A percentile compares a stretch with the other conserved stretches of the same genome.
phyloP scores from a whole-genome alignment of 2,329 filamentous ascomycete genomes.

The Blastomyces parvus region DNA sequence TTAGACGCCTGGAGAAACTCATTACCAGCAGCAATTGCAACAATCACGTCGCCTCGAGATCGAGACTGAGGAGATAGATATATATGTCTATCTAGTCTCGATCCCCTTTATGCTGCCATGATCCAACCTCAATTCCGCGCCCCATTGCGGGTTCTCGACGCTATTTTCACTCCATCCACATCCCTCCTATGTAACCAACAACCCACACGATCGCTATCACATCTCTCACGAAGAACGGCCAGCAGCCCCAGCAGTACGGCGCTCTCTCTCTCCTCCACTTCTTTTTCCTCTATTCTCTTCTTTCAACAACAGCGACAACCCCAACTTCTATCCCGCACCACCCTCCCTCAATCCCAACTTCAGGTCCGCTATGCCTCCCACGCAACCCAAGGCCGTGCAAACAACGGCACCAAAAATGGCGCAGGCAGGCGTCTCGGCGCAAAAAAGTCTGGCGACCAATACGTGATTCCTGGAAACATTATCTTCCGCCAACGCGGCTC shows the following conservation, averaged over 20 bases:
- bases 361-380: slow-evolving; percentile 54
- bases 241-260: slow-evolving; percentile 14
- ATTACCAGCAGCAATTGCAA: not conserved
- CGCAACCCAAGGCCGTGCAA: slow-evolving; percentile 58
- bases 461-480: slow-evolving; percentile 91
- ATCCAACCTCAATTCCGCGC: slow-evolving; percentile 35
- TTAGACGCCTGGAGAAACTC: not conserved
- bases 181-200: slow-evolving; percentile 20
- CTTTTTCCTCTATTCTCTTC: slow-evolving; percentile 7
- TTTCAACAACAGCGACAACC: slow-evolving; percentile 19
- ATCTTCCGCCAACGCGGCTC: slow-evolving; percentile 96
- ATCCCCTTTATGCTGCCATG: slow-evolving; percentile 23
- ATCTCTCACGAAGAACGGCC: slow-evolving; percentile 23
- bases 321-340: slow-evolving; percentile 21
- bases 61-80: slow-evolving; percentile 4
- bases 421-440: slow-evolving; percentile 83
- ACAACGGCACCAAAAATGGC: slow-evolving; percentile 55
- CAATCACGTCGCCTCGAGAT: not conserved
- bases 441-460: slow-evolving; percentile 88
- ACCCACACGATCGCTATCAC: slow-evolving; percentile 9
- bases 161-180: slow-evolving; percentile 25
- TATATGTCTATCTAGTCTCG: slow-evolving; percentile 9
- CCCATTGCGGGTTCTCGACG: slow-evolving; percentile 32
- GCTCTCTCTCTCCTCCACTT: slow-evolving; percentile 8
- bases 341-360: slow-evolving; percentile 29